Conservation (phyloP, 257 asterid genomes). For the Dorcoceras hygrometricum region DNA sequence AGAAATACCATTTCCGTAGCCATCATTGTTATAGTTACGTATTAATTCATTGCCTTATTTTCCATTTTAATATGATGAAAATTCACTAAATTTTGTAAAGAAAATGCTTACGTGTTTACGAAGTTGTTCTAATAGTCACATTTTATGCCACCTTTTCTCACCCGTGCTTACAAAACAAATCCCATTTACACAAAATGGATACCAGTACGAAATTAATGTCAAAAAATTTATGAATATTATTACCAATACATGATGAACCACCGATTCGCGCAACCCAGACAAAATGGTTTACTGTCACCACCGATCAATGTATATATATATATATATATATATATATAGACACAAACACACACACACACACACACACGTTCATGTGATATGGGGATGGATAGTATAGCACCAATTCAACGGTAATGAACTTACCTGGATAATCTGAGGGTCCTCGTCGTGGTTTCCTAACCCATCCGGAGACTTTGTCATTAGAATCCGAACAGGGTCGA, state of each 20-base stretch:
- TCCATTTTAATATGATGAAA: background rate
- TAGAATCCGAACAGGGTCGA: slow-evolving; percentile 46
- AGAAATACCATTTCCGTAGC: background rate
- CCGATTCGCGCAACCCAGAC: background rate
- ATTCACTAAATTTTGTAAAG: background rate
- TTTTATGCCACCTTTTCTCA: slow-evolving; percentile 4
- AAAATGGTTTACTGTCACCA: background rate
- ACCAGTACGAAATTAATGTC: background rate
- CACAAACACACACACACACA: no score
- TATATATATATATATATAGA: background rate
- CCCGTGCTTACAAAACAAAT: background rate
- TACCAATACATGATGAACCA: background rate
- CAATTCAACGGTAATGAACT: no score
- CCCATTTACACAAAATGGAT: background rate
- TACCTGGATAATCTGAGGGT: slow-evolving; percentile 51
- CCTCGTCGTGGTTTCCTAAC: slow-evolving; percentile 9
- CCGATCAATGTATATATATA: background rate
- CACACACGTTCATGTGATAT: no score
- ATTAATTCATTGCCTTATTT: background rate
- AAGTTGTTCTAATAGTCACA: background rate
- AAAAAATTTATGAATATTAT: background rate
- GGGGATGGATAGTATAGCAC: background rate
- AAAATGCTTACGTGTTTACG: background rate
- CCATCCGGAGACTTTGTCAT: slow-evolving; percentile 19
- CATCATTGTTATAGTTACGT: background rate